phyloP scores from a whole-genome alignment of 108 stramenopile species.

The Nitzschia inconspicua region DNA sequence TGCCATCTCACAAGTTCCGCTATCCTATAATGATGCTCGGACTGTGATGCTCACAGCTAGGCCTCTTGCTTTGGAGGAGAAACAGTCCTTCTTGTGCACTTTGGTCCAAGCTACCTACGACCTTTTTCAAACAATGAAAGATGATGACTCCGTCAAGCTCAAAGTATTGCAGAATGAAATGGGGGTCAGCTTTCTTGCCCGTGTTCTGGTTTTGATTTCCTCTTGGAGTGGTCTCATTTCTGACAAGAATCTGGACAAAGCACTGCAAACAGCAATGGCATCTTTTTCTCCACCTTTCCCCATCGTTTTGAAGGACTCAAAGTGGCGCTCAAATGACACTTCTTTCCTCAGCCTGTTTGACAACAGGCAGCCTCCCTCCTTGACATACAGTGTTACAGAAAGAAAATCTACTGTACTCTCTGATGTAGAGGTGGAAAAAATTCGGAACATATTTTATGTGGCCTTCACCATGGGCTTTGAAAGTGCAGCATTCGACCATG shows the following conservation, averaged over 20 bases:
- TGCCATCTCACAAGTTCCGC: constrained; percentile 22
- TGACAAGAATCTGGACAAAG: constrained; percentile 2
- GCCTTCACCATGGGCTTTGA: constrained; percentile 49
- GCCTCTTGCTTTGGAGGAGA: constrained; percentile 33
- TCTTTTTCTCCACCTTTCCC: too few species aligned
- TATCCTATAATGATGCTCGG: constrained; percentile 44
- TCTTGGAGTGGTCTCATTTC: constrained; percentile 35
- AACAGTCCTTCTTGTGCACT: constrained; percentile 27
- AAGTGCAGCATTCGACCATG: constrained; percentile 43
- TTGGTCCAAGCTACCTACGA: constrained; percentile 24
- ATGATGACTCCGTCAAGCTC: background rate
- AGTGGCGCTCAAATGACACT: constrained; percentile 19
- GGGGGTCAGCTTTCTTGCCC: constrained; percentile 49
- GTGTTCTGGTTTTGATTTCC: constrained; percentile 46
- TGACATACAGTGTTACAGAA: constrained; percentile 24
- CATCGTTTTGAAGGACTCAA: too few species aligned
- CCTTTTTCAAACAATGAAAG: constrained; percentile 8
- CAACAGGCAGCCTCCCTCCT: constrained; percentile 51
- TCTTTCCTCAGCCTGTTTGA: constrained; percentile 60
- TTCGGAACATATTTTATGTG: constrained; percentile 24
- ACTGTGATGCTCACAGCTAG: constrained; percentile 43
- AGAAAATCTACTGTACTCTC: background rate
- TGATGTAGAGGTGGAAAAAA: constrained; percentile 3
- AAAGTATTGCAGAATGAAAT: constrained; percentile 16
- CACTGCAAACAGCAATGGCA: constrained; percentile 5